These are phyloP conservation scores for Baudoinia panamericana DNA, from an alignment of 495 filamentous ascomycete species.

Conservation along the genomic window DNA sequence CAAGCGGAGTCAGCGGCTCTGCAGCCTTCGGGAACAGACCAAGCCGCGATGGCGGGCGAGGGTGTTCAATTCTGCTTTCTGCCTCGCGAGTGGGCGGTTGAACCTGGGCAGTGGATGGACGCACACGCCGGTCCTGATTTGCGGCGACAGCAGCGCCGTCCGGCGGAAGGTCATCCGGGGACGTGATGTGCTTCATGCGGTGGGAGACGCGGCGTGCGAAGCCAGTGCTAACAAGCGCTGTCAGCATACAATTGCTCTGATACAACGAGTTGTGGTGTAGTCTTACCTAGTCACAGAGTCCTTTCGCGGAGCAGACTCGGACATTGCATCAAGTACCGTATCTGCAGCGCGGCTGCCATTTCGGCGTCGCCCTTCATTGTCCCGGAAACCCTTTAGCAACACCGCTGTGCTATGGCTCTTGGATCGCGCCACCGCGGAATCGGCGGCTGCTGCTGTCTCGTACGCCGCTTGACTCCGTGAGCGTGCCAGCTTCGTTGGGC, in stretches of 20 bases:
- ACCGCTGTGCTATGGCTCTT: slow-evolving; percentile 8
- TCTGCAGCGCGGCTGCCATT: slow-evolving; percentile 4
- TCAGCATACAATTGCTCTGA: neutral
- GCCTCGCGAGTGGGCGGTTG: no score
- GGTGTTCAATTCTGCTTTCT: no score
- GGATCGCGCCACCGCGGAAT: neutral
- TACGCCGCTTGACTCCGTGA: neutral
- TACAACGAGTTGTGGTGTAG: neutral
- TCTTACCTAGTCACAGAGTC: slow-evolving; percentile 9
- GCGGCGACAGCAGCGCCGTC: no score
- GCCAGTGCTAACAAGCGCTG: slow-evolving; percentile 2
- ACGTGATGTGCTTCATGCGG: slow-evolving; percentile 14
- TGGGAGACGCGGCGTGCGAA: slow-evolving; percentile 15
- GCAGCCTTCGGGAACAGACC: slow-evolving; percentile 5
- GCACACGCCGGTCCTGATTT: no score
- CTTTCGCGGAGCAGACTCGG: neutral
- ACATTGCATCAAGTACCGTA: neutral
- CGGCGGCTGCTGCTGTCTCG: neutral
- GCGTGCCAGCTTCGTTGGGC: neutral
- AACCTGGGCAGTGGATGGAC: no score
- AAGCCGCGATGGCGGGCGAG: slow-evolving; percentile 5
- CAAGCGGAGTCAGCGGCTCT: slow-evolving; percentile 5
- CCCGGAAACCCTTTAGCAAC: neutral
- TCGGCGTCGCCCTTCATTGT: no score
- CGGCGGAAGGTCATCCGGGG: no score